Conservation (phyloP, 768 basidiomycete genomes). For the Termitomyces titanicus region DNA sequence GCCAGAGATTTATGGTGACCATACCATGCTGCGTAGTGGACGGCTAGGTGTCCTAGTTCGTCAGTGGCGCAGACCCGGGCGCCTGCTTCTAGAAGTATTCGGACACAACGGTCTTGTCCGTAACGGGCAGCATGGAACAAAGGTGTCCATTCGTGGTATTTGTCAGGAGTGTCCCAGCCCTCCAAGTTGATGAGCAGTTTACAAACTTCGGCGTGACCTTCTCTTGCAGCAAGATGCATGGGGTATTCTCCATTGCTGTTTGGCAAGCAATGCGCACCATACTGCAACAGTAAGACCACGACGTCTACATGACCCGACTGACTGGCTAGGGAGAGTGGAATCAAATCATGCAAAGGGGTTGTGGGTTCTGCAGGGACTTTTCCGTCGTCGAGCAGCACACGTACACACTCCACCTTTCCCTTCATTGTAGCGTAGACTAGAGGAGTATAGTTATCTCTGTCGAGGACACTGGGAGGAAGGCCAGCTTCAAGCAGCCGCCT, state of each 20-base stretch:
- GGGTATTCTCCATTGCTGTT: conserved; percentile 98
- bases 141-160: conserved; percentile 98
- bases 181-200: conserved; percentile 66
- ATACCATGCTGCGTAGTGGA: conserved; percentile 97
- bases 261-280: conserved; percentile 74
- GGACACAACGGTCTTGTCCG: conserved; percentile 71
- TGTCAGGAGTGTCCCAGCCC: conserved; percentile 87
- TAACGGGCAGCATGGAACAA: conserved; percentile 92
- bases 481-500: conserved; percentile 67
- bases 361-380: conserved; percentile 60
- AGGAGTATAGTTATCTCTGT: conserved; percentile 94
- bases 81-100: conserved; percentile 76
- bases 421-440: conserved; percentile 89
- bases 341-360: conserved; percentile 61
- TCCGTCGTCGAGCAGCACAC: conserved; percentile 74
- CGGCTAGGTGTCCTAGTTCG: conserved; percentile 79
- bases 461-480: conserved; percentile 64
- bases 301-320: conserved; percentile 87
- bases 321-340: conserved; percentile 87
- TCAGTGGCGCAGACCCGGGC: conserved; percentile 74
- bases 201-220: conserved; percentile 88
- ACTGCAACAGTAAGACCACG: conserved; percentile 68
- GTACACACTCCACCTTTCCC: conserved; percentile 80
- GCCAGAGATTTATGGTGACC: conserved; percentile 73
- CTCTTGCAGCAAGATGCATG: conserved; percentile 91